Percentiles rank a stretch among this genome's conserved stretches.
These are phyloP conservation scores for Exophiala viscosa DNA, from an alignment of 2,329 filamentous ascomycete genomes.

Conservation along the genomic window DNA sequence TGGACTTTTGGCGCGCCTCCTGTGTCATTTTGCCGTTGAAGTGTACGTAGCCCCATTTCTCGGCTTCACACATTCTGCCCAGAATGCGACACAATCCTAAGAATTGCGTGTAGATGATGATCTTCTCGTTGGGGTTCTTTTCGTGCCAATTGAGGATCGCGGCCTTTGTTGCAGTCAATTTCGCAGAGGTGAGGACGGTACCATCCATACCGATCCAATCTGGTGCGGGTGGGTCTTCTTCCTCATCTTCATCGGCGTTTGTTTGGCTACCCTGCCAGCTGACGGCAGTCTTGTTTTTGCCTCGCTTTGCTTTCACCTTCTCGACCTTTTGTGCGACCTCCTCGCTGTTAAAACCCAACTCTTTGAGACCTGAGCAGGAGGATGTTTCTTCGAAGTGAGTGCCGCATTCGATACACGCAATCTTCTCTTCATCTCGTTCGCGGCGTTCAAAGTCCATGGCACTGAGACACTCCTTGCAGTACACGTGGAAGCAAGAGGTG, in stretches of 20 bases:
- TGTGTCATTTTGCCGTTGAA: slow-evolving; percentile 51
- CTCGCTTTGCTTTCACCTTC: slow-evolving; percentile 5
- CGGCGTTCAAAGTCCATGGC: slow-evolving; percentile 28
- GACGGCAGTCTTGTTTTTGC: background rate
- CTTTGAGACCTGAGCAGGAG: slow-evolving; percentile 15
- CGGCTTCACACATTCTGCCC: slow-evolving; percentile 45
- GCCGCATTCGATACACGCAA: slow-evolving; percentile 24
- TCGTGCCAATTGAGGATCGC: slow-evolving; percentile 37
- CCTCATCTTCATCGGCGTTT: slow-evolving; percentile 2
- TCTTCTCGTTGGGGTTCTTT: slow-evolving; percentile 49
- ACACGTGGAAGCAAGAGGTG: slow-evolving; percentile 55
- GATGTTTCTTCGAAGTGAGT: slow-evolving; percentile 17
- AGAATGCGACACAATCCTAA: slow-evolving; percentile 52
- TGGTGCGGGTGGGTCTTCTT: slow-evolving; percentile 5
- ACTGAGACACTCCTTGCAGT: slow-evolving; percentile 50
- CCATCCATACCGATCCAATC: slow-evolving; percentile 25
- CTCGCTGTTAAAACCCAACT: slow-evolving; percentile 14
- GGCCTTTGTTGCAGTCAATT: slow-evolving; percentile 35
- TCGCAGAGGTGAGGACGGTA: slow-evolving; percentile 32
- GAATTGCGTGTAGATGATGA: slow-evolving; percentile 61
- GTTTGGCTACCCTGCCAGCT: background rate
- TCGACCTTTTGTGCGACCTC: slow-evolving; percentile 3
- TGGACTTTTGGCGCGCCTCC: slow-evolving; percentile 42
- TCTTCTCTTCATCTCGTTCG: slow-evolving; percentile 10
- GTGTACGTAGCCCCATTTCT: slow-evolving; percentile 46